These are phyloP conservation scores for Penicillium capsulatum DNA, from an alignment of 2,329 filamentous ascomycete species.

Conservation along the genomic window DNA sequence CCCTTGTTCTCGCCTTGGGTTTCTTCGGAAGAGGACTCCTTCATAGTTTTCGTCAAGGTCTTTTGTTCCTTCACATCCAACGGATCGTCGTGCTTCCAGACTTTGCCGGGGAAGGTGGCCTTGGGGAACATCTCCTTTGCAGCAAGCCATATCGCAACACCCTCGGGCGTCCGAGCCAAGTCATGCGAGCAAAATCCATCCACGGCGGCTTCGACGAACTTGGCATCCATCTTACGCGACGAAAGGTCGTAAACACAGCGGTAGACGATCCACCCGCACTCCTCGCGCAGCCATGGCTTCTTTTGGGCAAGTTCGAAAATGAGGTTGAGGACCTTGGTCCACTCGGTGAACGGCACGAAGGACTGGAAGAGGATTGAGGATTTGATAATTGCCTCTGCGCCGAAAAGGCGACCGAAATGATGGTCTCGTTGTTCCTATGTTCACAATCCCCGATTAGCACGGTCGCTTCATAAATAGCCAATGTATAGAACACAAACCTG, in stretches of 20 bases:
- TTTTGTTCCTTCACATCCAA: conserved; percentile 64
- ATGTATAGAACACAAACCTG: conserved; percentile 41
- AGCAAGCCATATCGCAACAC: conserved; percentile 81
- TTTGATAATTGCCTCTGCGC: conserved; percentile 78
- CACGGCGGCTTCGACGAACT: conserved; percentile 60
- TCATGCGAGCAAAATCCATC: conserved; percentile 60
- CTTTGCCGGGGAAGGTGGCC: conserved; percentile 61
- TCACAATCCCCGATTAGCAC: conserved; percentile 48
- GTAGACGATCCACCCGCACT: conserved; percentile 78
- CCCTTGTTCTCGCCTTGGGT: conserved; percentile 28
- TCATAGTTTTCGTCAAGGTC: conserved; percentile 70
- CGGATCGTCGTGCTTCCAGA: conserved; percentile 72
- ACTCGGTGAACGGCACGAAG: conserved; percentile 49
- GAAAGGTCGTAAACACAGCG: conserved; percentile 61
- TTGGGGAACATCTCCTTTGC: conserved; percentile 61
- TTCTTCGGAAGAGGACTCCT: conserved; percentile 52
- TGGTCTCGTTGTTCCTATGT: conserved; percentile 80
- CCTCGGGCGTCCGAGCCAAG: conserved; percentile 76
- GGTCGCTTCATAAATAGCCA: not conserved
- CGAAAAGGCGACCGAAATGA: conserved; percentile 80
- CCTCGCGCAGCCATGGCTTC: conserved; percentile 84
- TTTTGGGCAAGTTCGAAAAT: conserved; percentile 70
- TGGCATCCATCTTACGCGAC: conserved; percentile 34
- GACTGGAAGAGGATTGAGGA: conserved; percentile 65
- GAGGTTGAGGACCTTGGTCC: conserved; percentile 62